Evolutionary conservation across 257 asterid species (phyloP).

Genomic region (Nicotiana otophora): DNA sequence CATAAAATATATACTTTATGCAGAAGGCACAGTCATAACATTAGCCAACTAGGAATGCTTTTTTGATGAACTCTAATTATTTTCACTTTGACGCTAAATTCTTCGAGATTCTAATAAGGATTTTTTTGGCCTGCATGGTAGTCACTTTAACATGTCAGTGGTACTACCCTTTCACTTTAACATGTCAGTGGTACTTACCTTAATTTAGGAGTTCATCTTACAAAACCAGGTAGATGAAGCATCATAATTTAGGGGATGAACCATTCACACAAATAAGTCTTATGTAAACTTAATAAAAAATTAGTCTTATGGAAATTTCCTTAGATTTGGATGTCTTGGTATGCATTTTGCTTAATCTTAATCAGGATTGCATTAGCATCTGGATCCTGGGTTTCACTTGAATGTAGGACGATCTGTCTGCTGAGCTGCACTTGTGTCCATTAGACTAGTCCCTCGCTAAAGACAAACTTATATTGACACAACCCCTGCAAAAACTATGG

Average conservation of each 20-base stretch:
- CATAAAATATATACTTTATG: background rate
- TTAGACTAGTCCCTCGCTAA: background rate
- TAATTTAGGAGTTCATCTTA: background rate
- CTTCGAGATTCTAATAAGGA: background rate
- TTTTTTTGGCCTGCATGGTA: background rate
- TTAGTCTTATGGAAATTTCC: background rate
- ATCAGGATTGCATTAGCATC: background rate
- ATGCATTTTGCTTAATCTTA: background rate
- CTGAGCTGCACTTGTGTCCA: background rate
- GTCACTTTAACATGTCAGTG: background rate
- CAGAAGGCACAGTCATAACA: background rate
- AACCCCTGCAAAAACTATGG: background rate
- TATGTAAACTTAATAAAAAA: background rate
- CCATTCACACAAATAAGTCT: background rate
- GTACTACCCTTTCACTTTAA: background rate
- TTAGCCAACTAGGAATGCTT: background rate
- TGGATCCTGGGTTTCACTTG: background rate
- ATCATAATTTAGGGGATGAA: background rate
- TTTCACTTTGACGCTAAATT: background rate
- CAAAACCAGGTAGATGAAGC: background rate
- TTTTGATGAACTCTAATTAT: background rate
- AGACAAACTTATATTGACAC: background rate
- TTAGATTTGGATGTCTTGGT: background rate
- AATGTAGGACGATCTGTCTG: background rate
- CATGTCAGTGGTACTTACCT: background rate